Percentiles rank a stretch among this genome's conserved stretches.
Evolutionary conservation across 805 yeast genomes (phyloP).

Genomic region (Pichia cabralensis): DNA sequence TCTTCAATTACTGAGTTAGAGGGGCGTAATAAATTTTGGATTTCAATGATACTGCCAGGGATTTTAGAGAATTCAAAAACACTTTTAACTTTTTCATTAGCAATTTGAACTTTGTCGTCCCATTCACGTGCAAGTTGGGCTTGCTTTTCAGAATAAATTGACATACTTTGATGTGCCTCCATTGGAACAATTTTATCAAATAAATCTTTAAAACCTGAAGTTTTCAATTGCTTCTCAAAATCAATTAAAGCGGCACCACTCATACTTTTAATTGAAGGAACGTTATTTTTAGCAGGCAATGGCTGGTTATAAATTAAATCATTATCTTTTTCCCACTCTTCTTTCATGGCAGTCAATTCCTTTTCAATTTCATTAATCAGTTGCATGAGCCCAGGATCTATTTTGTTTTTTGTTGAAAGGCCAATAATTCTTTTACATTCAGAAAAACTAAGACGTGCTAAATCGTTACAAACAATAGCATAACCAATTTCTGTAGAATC

Average conservation of each 20-base stretch:
- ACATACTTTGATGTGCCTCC: constrained; percentile 76
- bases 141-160: constrained; percentile 83
- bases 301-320: constrained; percentile 80
- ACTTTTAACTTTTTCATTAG: constrained; percentile 69
- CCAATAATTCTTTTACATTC: not conserved
- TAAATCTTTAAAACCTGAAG: constrained; percentile 42
- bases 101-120: constrained; percentile 63
- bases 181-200: constrained; percentile 78
- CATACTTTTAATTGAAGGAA: constrained; percentile 59
- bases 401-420: not conserved
- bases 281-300: constrained; percentile 50
- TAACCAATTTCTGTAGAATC: constrained; percentile 56
- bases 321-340: constrained; percentile 61
- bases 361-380: constrained; percentile 7
- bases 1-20: constrained; percentile 5
- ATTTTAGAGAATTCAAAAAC: constrained; percentile 73
- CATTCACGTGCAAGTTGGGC: constrained; percentile 67
- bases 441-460: constrained; percentile 17
- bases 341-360: constrained; percentile 20
- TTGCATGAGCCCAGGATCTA: constrained; percentile 1
- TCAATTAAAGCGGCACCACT: constrained; percentile 58
- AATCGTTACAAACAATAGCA: constrained; percentile 55
- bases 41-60: constrained; percentile 52
- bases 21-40: constrained; percentile 29
- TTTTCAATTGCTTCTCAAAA: constrained; percentile 39